phyloP scores from a whole-genome alignment of 768 basidiomycete genomes.

The Mycena haematopus region DNA sequence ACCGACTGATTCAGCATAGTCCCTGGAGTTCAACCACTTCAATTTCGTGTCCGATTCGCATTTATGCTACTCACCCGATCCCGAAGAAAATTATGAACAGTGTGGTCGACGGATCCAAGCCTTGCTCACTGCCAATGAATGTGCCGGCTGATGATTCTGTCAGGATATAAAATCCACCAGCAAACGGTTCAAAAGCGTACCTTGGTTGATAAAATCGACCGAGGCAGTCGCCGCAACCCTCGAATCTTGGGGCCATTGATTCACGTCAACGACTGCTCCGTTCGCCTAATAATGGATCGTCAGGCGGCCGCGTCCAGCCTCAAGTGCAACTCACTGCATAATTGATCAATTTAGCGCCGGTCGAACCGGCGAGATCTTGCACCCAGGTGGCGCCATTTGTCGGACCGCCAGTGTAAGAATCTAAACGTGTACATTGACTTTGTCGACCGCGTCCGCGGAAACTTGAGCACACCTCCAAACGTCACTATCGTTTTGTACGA shows the following conservation, averaged over 20 bases:
- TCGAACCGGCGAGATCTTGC: constrained; percentile 43
- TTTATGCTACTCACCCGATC: constrained; percentile 43
- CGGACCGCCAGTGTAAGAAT: constrained; percentile 49
- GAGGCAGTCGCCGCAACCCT: constrained; percentile 1
- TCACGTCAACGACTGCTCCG: constrained; percentile 37
- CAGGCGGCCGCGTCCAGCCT: not conserved
- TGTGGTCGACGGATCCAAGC: constrained; percentile 45
- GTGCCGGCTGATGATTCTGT: constrained; percentile 33
- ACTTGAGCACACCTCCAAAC: constrained; percentile 49
- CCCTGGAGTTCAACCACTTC: constrained; percentile 10
- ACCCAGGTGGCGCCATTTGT: constrained; percentile 52
- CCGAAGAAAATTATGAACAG: constrained; percentile 53
- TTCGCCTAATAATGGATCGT: constrained; percentile 39
- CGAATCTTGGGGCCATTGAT: constrained; percentile 23
- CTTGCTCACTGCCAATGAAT: constrained; percentile 41
- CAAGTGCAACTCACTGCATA: constrained; percentile 43
- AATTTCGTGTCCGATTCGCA: not conserved
- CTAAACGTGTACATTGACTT: constrained; percentile 18
- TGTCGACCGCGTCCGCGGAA: too few relatives aligned
- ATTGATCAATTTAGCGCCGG: constrained; percentile 45
- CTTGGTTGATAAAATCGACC: constrained; percentile 48
- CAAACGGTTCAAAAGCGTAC: constrained; percentile 25
- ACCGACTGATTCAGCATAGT: constrained; percentile 23
- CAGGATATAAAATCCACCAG: not conserved
- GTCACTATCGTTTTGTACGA: constrained; percentile 54